A percentile compares a stretch with the other conserved stretches of the same genome.
Conservation (phyloP, 2,329 filamentous ascomycete genomes). For the Paraconiothyrium sp. region DNA sequence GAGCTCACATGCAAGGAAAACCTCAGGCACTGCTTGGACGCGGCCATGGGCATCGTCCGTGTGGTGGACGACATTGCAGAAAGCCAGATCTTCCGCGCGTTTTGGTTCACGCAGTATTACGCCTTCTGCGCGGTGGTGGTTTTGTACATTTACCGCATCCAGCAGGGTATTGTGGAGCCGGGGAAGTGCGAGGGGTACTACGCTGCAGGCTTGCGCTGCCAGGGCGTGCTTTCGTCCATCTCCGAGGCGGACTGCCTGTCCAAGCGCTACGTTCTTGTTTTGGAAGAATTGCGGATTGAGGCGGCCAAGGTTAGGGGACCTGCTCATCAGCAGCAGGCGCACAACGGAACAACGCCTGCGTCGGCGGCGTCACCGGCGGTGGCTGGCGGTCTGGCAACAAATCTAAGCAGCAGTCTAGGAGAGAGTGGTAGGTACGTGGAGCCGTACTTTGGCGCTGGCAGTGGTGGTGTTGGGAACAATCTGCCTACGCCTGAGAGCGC, state of each 20-base stretch:
- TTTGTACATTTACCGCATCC: conserved; percentile 64
- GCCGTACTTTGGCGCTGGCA: conserved; percentile 24
- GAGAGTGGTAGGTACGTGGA: conserved; percentile 24
- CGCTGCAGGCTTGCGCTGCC: conserved; percentile 53
- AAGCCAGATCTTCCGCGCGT: conserved; percentile 56
- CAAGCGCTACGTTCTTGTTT: conserved; percentile 61
- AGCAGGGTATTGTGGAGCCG: conserved; percentile 56
- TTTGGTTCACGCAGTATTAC: conserved; percentile 65
- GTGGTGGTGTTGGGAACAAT: conserved; percentile 18
- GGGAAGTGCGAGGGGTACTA: conserved; percentile 61
- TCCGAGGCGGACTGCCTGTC: conserved; percentile 45
- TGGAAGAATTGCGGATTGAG: conserved; percentile 62
- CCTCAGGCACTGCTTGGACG: conserved; percentile 58
- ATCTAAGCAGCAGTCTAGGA: conserved; percentile 19
- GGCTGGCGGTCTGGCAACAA: neutral
- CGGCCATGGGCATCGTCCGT: conserved; percentile 58
- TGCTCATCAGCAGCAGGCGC: neutral
- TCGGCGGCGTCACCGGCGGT: neutral
- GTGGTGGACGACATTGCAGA: conserved; percentile 55
- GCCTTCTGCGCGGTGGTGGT: conserved; percentile 65
- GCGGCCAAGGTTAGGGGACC: conserved; percentile 31
- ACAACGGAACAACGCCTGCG: conserved; percentile 9
- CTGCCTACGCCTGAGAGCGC: conserved; percentile 44
- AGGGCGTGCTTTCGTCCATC: conserved; percentile 47
- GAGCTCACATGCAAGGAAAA: conserved; percentile 32